Base-by-base conservation (phyloP, 768 basidiomycete genomes). In the Kwoniella shandongensis region DNA sequence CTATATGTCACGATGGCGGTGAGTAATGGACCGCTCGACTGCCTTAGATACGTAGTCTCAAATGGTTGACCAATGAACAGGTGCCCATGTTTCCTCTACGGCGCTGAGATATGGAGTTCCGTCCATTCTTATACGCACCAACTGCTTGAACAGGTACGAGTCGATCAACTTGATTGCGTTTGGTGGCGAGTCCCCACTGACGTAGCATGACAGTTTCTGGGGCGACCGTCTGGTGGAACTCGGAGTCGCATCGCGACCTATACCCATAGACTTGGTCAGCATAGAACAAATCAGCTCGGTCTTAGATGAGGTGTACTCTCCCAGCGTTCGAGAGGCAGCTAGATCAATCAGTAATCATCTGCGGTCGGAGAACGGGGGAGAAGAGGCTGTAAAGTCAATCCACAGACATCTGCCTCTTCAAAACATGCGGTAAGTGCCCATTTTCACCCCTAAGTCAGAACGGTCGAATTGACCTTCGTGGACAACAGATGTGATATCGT, bases 131-230 rank as follows among this genome's bases (percentile, higher is more conserved):
- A 55, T 44, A 54, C 1, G 84, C 84, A 6, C 84, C 84, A 1
- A 86, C 84, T 1, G 84, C 82, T 13, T 83, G 84, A 0, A 80
- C 81, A 26, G 84, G 84, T 86, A 13, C n/a, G n/a, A n/a, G n/a
- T n/a, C n/a, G n/a, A n/a, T n/a, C n/a, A n/a, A n/a, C n/a, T n/a
- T n/a, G n/a, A n/a, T n/a, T n/a, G n/a, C n/a, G n/a, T n/a, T n/a
- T n/a, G n/a, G n/a, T n/a, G n/a, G n/a, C n/a, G n/a, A n/a, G n/a
- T n/a, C n/a, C n/a, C n/a, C n/a, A n/a, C n/a, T n/a, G n/a, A n/a
- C n/a, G n/a, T n/a, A n/a, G n/a, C n/a, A n/a, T n/a, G n/a, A 1
- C 39, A 63, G 62, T 20, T 63, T 64, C 50, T 64, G 62, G 62
- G 62, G 58, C n/a, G 58, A 64, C 26, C 26, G 51, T 18, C 40